These are phyloP conservation scores for Phytophthora ramorum DNA, from an alignment of 352 stramenopile species.

Conservation along the genomic window DNA sequence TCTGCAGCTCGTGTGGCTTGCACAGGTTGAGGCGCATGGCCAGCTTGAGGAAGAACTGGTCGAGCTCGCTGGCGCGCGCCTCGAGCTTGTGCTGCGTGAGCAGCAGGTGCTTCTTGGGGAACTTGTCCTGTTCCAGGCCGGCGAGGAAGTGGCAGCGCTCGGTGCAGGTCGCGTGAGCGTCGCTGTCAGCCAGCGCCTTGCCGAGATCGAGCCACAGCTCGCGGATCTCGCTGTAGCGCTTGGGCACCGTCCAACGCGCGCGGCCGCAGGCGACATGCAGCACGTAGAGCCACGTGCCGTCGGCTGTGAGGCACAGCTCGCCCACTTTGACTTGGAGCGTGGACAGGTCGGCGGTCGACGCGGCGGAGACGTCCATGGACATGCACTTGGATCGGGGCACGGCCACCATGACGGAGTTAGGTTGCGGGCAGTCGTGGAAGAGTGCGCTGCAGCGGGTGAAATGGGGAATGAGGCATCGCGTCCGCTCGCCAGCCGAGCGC, in stretches of 20 bases:
- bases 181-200: slow-evolving; percentile 37
- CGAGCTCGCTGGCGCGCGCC: slow-evolving; percentile 53
- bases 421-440: slow-evolving; percentile 4
- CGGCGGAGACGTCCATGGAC: slow-evolving; percentile 27
- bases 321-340: slow-evolving; percentile 60
- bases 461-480: slow-evolving; percentile 32
- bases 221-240: slow-evolving; percentile 81
- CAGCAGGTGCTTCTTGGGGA: slow-evolving; percentile 76
- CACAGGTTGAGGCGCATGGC: slow-evolving; percentile 76
- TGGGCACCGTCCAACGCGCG: slow-evolving; percentile 56
- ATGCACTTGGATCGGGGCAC: slow-evolving; percentile 33
- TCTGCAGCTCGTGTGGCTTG: slow-evolving; percentile 47
- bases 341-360: slow-evolving; percentile 44
- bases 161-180: slow-evolving; percentile 35
- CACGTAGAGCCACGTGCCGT: slow-evolving; percentile 75
- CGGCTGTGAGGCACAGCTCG: slow-evolving; percentile 59
- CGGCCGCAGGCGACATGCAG: slow-evolving; percentile 61
- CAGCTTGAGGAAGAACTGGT: slow-evolving; percentile 70
- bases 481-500: slow-evolving; percentile 8
- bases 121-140: slow-evolving; percentile 74
- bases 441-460: slow-evolving; percentile 4
- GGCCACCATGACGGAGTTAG: slow-evolving; percentile 19
- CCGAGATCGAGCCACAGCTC: slow-evolving; percentile 67
- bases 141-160: slow-evolving; percentile 75
- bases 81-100: slow-evolving; percentile 76